Base-by-base conservation (phyloP, 352 stramenopile genomes). In the Phytophthora fragariaefolia region DNA sequence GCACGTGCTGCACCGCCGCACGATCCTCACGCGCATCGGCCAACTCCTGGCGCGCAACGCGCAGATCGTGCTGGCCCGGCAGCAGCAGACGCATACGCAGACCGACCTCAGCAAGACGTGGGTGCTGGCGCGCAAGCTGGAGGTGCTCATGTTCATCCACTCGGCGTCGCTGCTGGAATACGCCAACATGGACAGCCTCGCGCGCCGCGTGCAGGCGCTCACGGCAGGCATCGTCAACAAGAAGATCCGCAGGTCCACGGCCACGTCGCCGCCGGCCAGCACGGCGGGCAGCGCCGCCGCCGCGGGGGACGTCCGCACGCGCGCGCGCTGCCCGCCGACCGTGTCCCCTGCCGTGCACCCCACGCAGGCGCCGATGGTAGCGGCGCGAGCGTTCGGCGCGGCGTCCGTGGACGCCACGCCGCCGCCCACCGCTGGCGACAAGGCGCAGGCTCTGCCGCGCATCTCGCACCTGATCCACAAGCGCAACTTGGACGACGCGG, bases 151-250 rank as follows among this genome's bases (percentile, higher is more conserved):
- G 34, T 95, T 93, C 51, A 76, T 95, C 58, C 82, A 93, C 73
- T 91, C 87, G 62, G 85, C 87, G 13, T 93, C 85, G 58, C 71
- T 91, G 38, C 75, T 92, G 40, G 87, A 95, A 66, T 95, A 93
- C 65, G 75, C 69, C 28, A 95, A 95, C 64, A 71, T 89, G 62
- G 76, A 95, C 72, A 93, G 85, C 46, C 71, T 95, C 12, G 70
- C 82, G 23, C 84, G 87, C 6, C 87, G 87, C 49, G 83, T 95
- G 43, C 87, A 95, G 72, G 85, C 85, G 32, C 69, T 95, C 18
- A 93, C 87, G 3, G 77, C 83, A 10, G 77, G 84, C 45, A 92
- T 95, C 30, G 83, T 95, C 30, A 95, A 95, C 71, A 92, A 92
- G 74, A 92, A 92, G 59, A 95, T 93, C 51, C 82, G 87, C 6